Evolutionary conservation across 768 basidiomycete species (phyloP).

Genomic region (Suillus occidentalis): DNA sequence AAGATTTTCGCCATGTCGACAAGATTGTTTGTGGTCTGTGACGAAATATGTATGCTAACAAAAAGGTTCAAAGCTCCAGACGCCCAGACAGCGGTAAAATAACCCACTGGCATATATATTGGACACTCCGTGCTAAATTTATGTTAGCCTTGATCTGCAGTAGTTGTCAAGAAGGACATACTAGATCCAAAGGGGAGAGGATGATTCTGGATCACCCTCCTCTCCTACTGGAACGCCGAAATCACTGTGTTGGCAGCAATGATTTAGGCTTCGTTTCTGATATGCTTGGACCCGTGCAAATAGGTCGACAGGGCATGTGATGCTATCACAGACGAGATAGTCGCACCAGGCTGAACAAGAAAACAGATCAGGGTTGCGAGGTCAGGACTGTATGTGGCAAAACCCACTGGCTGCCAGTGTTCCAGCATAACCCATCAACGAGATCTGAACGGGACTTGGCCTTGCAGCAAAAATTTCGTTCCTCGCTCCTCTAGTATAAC

Average conservation of each 20-base stretch:
- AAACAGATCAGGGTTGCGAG: background rate
- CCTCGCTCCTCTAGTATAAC: slow-evolving; percentile 52
- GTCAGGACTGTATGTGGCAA: background rate
- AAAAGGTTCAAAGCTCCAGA: slow-evolving; percentile 3
- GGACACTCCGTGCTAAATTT: slow-evolving; percentile 41
- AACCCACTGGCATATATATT: slow-evolving; percentile 46
- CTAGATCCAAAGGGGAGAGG: slow-evolving; percentile 43
- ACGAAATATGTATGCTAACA: slow-evolving; percentile 47
- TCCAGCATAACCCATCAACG: slow-evolving; percentile 52
- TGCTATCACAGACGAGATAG: slow-evolving; percentile 45
- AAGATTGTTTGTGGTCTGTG: slow-evolving; percentile 51
- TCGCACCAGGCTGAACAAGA: slow-evolving; percentile 44
- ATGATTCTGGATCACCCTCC: slow-evolving; percentile 41
- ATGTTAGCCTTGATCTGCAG: slow-evolving; percentile 8
- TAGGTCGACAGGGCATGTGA: slow-evolving; percentile 42
- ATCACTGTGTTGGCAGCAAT: slow-evolving; percentile 11
- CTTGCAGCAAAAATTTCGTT: slow-evolving; percentile 54
- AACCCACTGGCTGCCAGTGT: slow-evolving; percentile 40
- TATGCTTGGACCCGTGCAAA: slow-evolving; percentile 35
- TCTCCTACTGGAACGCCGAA: slow-evolving; percentile 37
- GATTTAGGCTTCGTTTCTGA: slow-evolving; percentile 5
- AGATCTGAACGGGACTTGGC: slow-evolving; percentile 48
- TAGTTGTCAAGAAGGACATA: slow-evolving; percentile 24
- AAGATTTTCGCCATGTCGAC: slow-evolving; percentile 29
- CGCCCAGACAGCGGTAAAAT: background rate